phyloP scores from a whole-genome alignment of 768 basidiomycete species.

The Porpolomopsis calyptriformis region DNA sequence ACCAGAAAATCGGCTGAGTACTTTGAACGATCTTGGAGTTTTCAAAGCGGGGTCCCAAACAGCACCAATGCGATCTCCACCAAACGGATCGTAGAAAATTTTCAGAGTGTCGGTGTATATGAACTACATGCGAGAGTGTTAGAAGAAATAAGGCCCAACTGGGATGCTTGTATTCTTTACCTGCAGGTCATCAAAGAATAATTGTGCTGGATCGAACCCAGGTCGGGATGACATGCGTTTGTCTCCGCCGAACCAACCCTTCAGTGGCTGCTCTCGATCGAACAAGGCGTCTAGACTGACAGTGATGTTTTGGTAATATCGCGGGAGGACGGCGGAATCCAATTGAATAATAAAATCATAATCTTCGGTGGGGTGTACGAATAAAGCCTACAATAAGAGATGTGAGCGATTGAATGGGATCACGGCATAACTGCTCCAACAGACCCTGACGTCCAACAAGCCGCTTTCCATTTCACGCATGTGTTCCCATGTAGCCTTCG shows the following conservation, averaged over 20 bases:
- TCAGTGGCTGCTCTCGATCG: slow-evolving; percentile 31
- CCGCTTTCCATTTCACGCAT: slow-evolving; percentile 44
- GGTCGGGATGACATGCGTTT: slow-evolving; percentile 35
- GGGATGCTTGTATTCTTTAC: slow-evolving; percentile 35
- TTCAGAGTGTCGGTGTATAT: slow-evolving; percentile 68
- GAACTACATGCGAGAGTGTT: slow-evolving; percentile 29
- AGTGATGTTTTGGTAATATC: slow-evolving; percentile 63
- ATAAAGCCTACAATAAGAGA: slow-evolving; percentile 49
- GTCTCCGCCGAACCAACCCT: too few relatives aligned
- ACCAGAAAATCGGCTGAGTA: slow-evolving; percentile 73
- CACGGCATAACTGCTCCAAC: slow-evolving; percentile 2
- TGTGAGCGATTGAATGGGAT: slow-evolving; percentile 1
- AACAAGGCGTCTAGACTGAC: slow-evolving; percentile 40
- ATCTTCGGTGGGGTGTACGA: slow-evolving; percentile 71
- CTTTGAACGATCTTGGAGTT: slow-evolving; percentile 59
- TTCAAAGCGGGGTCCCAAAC: slow-evolving; percentile 78
- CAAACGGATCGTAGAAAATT: slow-evolving; percentile 76
- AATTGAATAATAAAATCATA: slow-evolving; percentile 82
- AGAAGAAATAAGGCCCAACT: not conserved
- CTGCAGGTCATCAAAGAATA: slow-evolving; percentile 62
- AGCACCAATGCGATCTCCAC: slow-evolving; percentile 68
- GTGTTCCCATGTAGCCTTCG: slow-evolving; percentile 60
- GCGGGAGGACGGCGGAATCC: slow-evolving; percentile 49
- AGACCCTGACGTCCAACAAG: slow-evolving; percentile 50
- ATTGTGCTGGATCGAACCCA: slow-evolving; percentile 70